A percentile compares a stretch with the other conserved stretches of the same genome.
phyloP scores from a whole-genome alignment of 768 basidiomycete genomes.

The Psilocybe sp. region DNA sequence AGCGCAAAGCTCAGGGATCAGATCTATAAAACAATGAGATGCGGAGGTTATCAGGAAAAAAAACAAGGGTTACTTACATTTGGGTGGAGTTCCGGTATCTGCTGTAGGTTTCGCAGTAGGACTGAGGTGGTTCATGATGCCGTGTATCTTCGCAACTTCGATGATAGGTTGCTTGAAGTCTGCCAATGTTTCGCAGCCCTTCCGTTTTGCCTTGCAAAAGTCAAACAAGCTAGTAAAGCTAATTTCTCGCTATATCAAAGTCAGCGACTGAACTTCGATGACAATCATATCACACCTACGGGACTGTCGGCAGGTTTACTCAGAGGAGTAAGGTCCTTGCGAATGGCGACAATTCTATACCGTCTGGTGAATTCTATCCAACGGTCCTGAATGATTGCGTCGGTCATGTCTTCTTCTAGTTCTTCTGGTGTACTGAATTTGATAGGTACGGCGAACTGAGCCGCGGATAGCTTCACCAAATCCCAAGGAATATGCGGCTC shows the following conservation, averaged over 20 bases:
- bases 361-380: constrained; percentile 74
- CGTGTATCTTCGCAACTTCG: constrained; percentile 56
- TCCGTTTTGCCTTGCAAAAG: constrained; percentile 60
- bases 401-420: constrained; percentile 46
- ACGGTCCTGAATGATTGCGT: constrained; percentile 75
- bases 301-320: constrained; percentile 65
- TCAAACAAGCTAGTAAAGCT: constrained; percentile 61
- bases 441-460: constrained; percentile 51
- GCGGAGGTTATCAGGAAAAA: not conserved
- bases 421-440: constrained; percentile 31
- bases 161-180: constrained; percentile 70
- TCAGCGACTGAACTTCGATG: constrained; percentile 1
- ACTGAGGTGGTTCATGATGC: constrained; percentile 55
- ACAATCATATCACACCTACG: constrained; percentile 38
- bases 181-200: constrained; percentile 59
- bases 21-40: constrained; percentile 40
- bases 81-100: constrained; percentile 40
- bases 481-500: constrained; percentile 61
- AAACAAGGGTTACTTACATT: constrained; percentile 45
- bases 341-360: constrained; percentile 53
- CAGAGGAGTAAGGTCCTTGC: constrained; percentile 69
- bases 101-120: constrained; percentile 44
- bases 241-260: constrained; percentile 50
- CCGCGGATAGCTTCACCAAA: constrained; percentile 47
- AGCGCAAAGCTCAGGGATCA: constrained; percentile 81